Percentiles rank a stretch among this genome's conserved stretches.
These are phyloP conservation scores for Colletotrichum siamense DNA, from an alignment of 2,329 filamentous ascomycete genomes.

Conservation along the genomic window DNA sequence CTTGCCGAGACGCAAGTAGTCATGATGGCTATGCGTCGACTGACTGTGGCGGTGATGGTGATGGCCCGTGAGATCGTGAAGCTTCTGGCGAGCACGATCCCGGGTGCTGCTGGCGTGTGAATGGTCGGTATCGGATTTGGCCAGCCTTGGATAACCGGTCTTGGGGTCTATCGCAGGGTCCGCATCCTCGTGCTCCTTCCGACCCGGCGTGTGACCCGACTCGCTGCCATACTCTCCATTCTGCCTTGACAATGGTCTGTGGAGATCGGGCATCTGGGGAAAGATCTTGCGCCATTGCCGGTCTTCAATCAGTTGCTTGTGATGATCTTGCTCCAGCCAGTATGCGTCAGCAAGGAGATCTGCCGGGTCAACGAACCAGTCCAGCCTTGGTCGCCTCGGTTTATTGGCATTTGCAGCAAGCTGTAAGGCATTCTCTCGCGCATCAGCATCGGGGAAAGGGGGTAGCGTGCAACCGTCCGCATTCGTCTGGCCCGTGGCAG, in stretches of 20 bases:
- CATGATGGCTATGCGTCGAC: slow-evolving; percentile 55
- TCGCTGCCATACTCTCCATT: slow-evolving; percentile 24
- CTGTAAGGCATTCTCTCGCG: slow-evolving; percentile 41
- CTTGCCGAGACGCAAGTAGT: slow-evolving; percentile 57
- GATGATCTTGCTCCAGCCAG: slow-evolving; percentile 84
- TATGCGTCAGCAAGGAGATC: slow-evolving; percentile 89
- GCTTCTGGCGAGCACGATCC: slow-evolving; percentile 64
- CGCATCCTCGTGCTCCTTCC: neutral
- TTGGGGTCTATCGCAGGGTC: slow-evolving; percentile 18
- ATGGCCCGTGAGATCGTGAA: slow-evolving; percentile 61
- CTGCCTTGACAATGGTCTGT: slow-evolving; percentile 33
- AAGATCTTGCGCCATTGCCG: slow-evolving; percentile 78
- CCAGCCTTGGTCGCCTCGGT: slow-evolving; percentile 74
- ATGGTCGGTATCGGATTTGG: slow-evolving; percentile 44
- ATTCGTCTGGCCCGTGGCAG: slow-evolving; percentile 39
- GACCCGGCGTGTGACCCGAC: neutral
- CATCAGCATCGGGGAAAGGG: slow-evolving; percentile 51
- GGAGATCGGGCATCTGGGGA: slow-evolving; percentile 39
- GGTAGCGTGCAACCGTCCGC: slow-evolving; percentile 47
- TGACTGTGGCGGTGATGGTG: slow-evolving; percentile 46
- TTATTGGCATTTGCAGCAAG: slow-evolving; percentile 57
- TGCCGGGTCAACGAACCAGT: slow-evolving; percentile 84
- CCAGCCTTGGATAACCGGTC: slow-evolving; percentile 20
- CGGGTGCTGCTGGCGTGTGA: slow-evolving; percentile 58
- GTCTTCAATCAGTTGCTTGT: slow-evolving; percentile 84